phyloP scores from a whole-genome alignment of 208 protist species.

The Crithidia expoeki region DNA sequence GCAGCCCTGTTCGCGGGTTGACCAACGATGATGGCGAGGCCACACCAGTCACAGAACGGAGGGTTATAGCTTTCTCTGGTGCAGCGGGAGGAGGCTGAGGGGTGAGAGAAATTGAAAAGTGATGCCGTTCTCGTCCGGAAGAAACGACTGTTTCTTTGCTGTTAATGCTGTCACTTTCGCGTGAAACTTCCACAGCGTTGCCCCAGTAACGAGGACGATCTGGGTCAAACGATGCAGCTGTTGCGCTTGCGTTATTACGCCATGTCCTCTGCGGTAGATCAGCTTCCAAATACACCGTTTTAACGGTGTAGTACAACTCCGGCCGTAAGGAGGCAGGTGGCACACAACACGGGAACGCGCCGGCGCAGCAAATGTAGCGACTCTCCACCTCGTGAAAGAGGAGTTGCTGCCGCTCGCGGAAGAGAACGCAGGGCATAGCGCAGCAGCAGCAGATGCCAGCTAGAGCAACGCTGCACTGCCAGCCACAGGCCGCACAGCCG shows the following conservation, averaged over 20 bases:
- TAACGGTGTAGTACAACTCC: slow-evolving; percentile 53
- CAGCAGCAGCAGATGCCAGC: slow-evolving; percentile 37
- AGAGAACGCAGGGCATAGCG: slow-evolving; percentile 42
- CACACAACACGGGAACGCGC: slow-evolving; percentile 48
- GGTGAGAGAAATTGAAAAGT: not conserved
- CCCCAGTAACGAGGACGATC: slow-evolving; percentile 8
- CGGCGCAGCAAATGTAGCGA: slow-evolving; percentile 53
- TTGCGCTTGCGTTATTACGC: not conserved
- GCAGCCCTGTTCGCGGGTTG: slow-evolving; percentile 32
- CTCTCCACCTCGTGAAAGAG: slow-evolving; percentile 43
- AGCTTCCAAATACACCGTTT: not conserved
- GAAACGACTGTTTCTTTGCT: not conserved
- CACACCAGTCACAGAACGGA: slow-evolving; percentile 22
- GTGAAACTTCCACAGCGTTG: slow-evolving; percentile 18
- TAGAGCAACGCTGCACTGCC: slow-evolving; percentile 34
- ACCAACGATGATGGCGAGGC: slow-evolving; percentile 30
- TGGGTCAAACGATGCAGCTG: not conserved
- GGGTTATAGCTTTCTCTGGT: not conserved
- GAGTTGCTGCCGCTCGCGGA: slow-evolving; percentile 41
- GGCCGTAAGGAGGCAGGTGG: slow-evolving; percentile 40
- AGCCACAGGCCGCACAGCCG: slow-evolving; percentile 27
- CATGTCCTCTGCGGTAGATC: not conserved
- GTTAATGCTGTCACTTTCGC: not conserved
- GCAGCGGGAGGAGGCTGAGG: not conserved
- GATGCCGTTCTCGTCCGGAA: not conserved